phyloP scores from a whole-genome alignment of 2,329 filamentous ascomycete genomes.

The Fusarium domesticum region DNA sequence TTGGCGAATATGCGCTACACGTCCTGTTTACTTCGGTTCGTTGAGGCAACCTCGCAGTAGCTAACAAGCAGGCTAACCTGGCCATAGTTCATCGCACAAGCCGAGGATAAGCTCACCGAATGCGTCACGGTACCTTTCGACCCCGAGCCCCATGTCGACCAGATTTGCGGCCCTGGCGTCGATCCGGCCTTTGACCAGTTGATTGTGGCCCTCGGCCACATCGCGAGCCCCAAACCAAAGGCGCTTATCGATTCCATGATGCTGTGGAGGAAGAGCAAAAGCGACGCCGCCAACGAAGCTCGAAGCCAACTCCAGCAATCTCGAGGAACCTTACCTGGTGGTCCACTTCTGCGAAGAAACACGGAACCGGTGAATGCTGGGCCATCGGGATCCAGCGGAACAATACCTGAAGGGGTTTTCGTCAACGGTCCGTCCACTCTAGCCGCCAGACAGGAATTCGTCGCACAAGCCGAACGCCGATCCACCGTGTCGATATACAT shows the following conservation, averaged over 20 bases:
- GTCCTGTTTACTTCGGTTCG: constrained; percentile 88
- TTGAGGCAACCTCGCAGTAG: constrained; percentile 15
- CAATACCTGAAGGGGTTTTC: constrained; percentile 28
- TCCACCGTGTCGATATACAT: constrained; percentile 96
- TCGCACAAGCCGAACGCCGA: constrained; percentile 78
- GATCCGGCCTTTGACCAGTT: constrained; percentile 91
- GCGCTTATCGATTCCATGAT: constrained; percentile 96
- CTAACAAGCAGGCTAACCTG: constrained; percentile 14
- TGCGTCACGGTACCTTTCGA: constrained; percentile 79
- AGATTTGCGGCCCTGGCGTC: constrained; percentile 84
- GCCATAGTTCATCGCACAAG: constrained; percentile 79
- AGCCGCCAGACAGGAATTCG: constrained; percentile 62
- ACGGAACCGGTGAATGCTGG: constrained; percentile 64
- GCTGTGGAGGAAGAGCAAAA: constrained; percentile 96
- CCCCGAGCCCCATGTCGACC: constrained; percentile 79
- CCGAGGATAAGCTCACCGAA: constrained; percentile 92
- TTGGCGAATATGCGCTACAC: constrained; percentile 96
- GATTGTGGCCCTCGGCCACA: constrained; percentile 88
- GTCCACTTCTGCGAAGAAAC: constrained; percentile 64
- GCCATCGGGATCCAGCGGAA: constrained; percentile 17
- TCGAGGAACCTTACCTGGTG: constrained; percentile 42
- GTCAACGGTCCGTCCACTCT: constrained; percentile 39
- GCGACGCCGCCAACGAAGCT: constrained; percentile 76
- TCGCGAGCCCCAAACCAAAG: constrained; percentile 90
- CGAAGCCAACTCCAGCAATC: constrained; percentile 56